Percentiles rank a stretch among this genome's conserved stretches.
Conservation (phyloP, 192 early-diverging fungal species). For the Entomortierella chlamydospora region DNA sequence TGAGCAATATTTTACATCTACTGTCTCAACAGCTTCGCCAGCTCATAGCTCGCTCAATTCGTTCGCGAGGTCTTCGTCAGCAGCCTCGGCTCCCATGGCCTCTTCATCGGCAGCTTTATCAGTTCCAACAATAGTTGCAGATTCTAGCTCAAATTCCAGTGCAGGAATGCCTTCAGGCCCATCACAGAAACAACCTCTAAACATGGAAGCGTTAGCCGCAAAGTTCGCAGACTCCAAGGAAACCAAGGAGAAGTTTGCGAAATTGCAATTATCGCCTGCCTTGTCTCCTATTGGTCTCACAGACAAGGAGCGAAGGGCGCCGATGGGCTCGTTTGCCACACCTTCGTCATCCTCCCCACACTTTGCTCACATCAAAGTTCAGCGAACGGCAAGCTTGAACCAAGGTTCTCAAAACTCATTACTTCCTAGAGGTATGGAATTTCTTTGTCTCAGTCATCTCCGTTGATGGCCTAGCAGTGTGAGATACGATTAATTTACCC, state of each 20-base stretch:
- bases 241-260: slow-evolving; percentile 41
- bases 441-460: too few species aligned
- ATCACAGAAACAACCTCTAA: slow-evolving; percentile 30
- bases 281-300: slow-evolving; percentile 9
- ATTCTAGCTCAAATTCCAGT: background rate
- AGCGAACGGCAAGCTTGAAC: slow-evolving; percentile 48
- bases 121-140: slow-evolving; percentile 4
- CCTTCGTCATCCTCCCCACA: slow-evolving; percentile 17
- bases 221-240: slow-evolving; percentile 42
- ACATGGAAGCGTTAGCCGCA: slow-evolving; percentile 43
- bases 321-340: slow-evolving; percentile 31
- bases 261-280: slow-evolving; percentile 35
- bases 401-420: slow-evolving; percentile 12
- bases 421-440: slow-evolving; percentile 17
- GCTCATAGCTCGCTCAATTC: slow-evolving; percentile 13
- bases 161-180: background rate
- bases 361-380: slow-evolving; percentile 41
- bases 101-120: background rate
- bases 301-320: slow-evolving; percentile 42
- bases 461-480: too few species aligned
- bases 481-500: too few species aligned
- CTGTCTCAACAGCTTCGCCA: slow-evolving; percentile 6
- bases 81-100: background rate
- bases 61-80: slow-evolving; percentile 6
- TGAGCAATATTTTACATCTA: background rate